Percentiles rank a stretch among this genome's conserved stretches.
These are phyloP conservation scores for Jaapia argillacea DNA, from an alignment of 768 basidiomycete species.

Conservation along the genomic window DNA sequence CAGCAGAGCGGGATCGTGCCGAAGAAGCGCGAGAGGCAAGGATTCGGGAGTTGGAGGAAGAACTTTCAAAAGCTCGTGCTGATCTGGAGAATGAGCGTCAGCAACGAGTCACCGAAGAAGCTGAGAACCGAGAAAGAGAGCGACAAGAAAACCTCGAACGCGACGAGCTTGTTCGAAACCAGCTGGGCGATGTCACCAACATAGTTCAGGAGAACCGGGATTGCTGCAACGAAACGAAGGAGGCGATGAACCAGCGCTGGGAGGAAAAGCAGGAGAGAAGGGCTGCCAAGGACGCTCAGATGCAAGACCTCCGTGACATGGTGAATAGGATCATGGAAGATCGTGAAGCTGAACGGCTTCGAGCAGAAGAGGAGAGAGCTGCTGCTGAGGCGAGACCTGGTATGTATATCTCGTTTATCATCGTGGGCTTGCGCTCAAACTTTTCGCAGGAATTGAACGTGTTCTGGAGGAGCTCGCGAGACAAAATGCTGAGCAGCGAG, in stretches of 20 bases:
- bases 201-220: constrained; percentile 60
- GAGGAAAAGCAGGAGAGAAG: constrained; percentile 50
- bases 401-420: constrained; percentile 19
- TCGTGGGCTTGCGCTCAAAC: neutral
- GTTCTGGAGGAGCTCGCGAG: constrained; percentile 47
- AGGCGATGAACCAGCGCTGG: constrained; percentile 51
- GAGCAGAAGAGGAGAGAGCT: constrained; percentile 42
- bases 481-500: constrained; percentile 52
- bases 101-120: constrained; percentile 44
- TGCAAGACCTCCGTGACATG: constrained; percentile 50
- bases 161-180: constrained; percentile 47
- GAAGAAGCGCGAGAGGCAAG: constrained; percentile 14
- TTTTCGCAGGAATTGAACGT: constrained; percentile 40
- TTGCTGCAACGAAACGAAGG: constrained; percentile 48
- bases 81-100: constrained; percentile 60
- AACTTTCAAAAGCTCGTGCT: constrained; percentile 42
- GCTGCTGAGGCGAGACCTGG: constrained; percentile 47
- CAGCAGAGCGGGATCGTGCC: constrained; percentile 33
- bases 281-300: constrained; percentile 45
- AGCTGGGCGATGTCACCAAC: constrained; percentile 64
- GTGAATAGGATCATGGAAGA: constrained; percentile 48
- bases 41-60: constrained; percentile 20
- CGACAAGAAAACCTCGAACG: constrained; percentile 46
- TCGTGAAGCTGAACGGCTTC: constrained; percentile 38
- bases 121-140: constrained; percentile 53